A percentile compares a stretch with the other conserved stretches of the same genome.
Evolutionary conservation across 306 rosid species (phyloP).

Genomic region (Lathyrus aphaca): DNA sequence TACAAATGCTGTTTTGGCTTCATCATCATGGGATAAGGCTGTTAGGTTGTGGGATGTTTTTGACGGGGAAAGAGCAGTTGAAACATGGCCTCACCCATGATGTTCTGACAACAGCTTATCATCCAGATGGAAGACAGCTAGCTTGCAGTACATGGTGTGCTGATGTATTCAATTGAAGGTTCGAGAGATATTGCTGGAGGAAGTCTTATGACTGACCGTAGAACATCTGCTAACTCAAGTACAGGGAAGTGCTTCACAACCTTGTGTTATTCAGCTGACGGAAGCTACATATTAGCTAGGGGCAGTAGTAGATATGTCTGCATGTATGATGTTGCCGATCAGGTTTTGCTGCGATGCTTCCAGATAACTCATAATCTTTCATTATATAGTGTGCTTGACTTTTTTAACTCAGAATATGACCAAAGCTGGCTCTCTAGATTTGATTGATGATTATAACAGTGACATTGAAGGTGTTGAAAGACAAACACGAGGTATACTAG

Average conservation of each 20-base stretch:
- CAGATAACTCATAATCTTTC: constrained; percentile 91
- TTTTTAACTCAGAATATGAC: constrained; percentile 95
- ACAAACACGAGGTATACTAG: constrained; percentile 71
- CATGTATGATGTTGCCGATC: constrained; percentile 93
- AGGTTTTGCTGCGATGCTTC: constrained; percentile 81
- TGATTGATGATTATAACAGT: constrained; percentile 82
- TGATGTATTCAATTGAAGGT: constrained; percentile 91
- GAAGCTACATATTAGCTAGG: constrained; percentile 89
- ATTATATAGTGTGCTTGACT: constrained; percentile 89
- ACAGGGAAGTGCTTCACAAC: constrained; percentile 91
- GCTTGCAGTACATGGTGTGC: constrained; percentile 89
- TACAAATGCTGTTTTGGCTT: constrained; percentile 77
- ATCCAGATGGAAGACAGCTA: constrained; percentile 94
- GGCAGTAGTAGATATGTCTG: constrained; percentile 90
- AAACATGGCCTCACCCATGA: constrained; percentile 84
- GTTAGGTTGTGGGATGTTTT: constrained; percentile 95
- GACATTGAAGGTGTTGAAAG: constrained; percentile 80
- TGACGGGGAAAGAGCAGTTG: constrained; percentile 86
- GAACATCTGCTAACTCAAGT: constrained; percentile 80
- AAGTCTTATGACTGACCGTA: constrained; percentile 87
- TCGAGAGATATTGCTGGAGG: constrained; percentile 94
- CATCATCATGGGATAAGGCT: constrained; percentile 93
- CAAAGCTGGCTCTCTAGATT: constrained; percentile 83
- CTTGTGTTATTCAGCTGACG: constrained; percentile 90
- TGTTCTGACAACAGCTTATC: constrained; percentile 85